These are phyloP conservation scores for Ogataea thermomethanolica DNA, from an alignment of 805 yeast genomes.

Conservation along the genomic window DNA sequence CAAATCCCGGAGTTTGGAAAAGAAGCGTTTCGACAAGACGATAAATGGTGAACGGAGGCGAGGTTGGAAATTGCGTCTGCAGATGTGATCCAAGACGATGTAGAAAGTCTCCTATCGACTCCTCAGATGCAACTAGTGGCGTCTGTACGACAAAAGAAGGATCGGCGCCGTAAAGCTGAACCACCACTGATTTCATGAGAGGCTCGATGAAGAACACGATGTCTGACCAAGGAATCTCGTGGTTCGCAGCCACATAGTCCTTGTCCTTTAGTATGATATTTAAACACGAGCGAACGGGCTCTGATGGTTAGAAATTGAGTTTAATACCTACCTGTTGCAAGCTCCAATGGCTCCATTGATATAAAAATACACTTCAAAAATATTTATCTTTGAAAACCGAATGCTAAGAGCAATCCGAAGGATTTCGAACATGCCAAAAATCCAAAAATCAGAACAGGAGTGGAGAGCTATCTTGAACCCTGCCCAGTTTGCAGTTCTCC, in stretches of 20 bases:
- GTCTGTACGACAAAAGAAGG: conserved; percentile 10
- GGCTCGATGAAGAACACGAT: conserved; percentile 11
- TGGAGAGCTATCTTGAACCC: conserved; percentile 82
- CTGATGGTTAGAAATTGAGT: conserved; percentile 2
- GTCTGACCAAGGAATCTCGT: conserved; percentile 15
- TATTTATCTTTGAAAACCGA: no score
- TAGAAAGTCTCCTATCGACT: conserved; percentile 16
- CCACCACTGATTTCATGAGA: conserved; percentile 12
- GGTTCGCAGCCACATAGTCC: conserved; percentile 19
- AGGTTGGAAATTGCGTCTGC: conserved; percentile 13
- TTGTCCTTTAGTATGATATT: conserved; percentile 15
- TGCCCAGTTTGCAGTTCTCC: conserved; percentile 71
- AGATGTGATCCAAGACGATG: conserved; percentile 13
- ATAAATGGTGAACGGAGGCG: conserved; percentile 32
- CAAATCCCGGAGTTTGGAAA: conserved; percentile 16
- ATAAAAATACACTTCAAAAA: background rate
- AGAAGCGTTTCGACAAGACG: conserved; percentile 19
- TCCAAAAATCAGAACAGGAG: conserved; percentile 44
- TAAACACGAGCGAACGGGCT: conserved; percentile 10
- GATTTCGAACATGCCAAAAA: conserved; percentile 9
- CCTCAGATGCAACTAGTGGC: conserved; percentile 12
- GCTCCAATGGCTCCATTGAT: conserved; percentile 4
- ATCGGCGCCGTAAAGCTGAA: conserved; percentile 18
- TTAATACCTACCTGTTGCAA: conserved; percentile 5
- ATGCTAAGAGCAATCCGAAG: background rate